phyloP scores from a whole-genome alignment of 345 rosid genomes.

The Citrus inodora region DNA sequence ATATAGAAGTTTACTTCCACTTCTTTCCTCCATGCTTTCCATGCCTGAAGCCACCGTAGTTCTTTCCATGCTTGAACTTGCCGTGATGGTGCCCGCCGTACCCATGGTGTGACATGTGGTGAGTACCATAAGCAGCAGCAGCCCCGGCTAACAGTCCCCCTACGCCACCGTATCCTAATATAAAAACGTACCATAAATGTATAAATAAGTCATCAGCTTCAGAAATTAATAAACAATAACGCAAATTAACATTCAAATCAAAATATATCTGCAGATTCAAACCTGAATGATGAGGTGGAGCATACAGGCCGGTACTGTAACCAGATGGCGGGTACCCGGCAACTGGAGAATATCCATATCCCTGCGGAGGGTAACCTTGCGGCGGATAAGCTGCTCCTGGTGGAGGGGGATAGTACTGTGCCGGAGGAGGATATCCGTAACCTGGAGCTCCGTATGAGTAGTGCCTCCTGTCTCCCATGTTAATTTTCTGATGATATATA shows the following conservation, averaged over 20 bases:
- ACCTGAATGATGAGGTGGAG: neutral
- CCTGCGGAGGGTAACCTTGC: conserved; percentile 18
- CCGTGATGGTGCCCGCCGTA: conserved; percentile 42
- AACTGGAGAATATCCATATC: neutral
- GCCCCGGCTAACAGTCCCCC: conserved; percentile 73
- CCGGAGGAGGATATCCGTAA: conserved; percentile 7
- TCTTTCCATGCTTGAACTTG: conserved; percentile 47
- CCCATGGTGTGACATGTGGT: conserved; percentile 31
- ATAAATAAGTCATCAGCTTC: neutral
- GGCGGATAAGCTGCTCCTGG: conserved; percentile 35
- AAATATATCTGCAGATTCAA: neutral
- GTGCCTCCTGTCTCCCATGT: conserved; percentile 54
- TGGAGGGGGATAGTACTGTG: conserved; percentile 22
- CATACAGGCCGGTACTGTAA: neutral
- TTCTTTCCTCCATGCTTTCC: conserved; percentile 76
- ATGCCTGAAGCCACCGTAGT: conserved; percentile 15
- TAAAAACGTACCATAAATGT: neutral
- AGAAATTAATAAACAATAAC: neutral
- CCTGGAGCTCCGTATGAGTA: conserved; percentile 28
- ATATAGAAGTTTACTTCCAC: conserved; percentile 64
- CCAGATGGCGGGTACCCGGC: neutral
- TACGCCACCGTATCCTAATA: conserved; percentile 49
- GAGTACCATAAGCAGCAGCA: conserved; percentile 69
- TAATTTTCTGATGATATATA: neutral
- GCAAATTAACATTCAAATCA: neutral